Evolutionary conservation across 2,329 filamentous ascomycete genomes (phyloP), one percentile per base, ranked within the genome.

Genomic region (Fusarium acutatum): DNA sequence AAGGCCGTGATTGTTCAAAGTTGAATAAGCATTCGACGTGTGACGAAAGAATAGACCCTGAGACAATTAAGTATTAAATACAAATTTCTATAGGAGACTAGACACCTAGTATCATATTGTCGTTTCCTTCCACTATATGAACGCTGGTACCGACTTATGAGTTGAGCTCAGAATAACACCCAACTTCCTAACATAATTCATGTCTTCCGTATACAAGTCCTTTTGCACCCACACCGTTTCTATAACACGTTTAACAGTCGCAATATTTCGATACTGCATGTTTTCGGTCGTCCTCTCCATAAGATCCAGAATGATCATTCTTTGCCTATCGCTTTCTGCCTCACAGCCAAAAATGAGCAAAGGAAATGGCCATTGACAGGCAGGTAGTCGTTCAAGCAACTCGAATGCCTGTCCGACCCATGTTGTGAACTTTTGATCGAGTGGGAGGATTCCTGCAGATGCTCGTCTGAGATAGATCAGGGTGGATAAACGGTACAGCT

Each of bases 191-290:
- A 67, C 38, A 47, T 75, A 75, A 10, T 73, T 71, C 22, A 65
- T 28, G 1, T 58, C 37, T 9, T 41, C 50, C 3, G 26, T 6
- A 4, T 59, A 64, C 2, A 83, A 71, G 52, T 84, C 82, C 8
- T 81, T 75, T 49, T 83, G 82, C 6, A 79, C 76, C 82, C 82
- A 83, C 6, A 81, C 38, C 0, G 75, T 72, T 44, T 81, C 60
- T 2, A 83, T 18, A 8, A 82, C 28, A 2, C 50, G n/a, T 41
- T 69, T 75, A 1, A 76, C 47, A 8, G 75, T 61, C 3, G 75
- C 64, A 7, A 79, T 71, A 6, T 72, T 76, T 11, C 79, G 63
- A 3, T 73, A 76, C 1, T 64, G 60, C 13, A n/a, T n/a, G 1
- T 46, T 64, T 0, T 59, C 52, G 13, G 78, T 74, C 1, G 79